phyloP scores from a whole-genome alignment of 129 eudicot species.

The Lactuca saligna region DNA sequence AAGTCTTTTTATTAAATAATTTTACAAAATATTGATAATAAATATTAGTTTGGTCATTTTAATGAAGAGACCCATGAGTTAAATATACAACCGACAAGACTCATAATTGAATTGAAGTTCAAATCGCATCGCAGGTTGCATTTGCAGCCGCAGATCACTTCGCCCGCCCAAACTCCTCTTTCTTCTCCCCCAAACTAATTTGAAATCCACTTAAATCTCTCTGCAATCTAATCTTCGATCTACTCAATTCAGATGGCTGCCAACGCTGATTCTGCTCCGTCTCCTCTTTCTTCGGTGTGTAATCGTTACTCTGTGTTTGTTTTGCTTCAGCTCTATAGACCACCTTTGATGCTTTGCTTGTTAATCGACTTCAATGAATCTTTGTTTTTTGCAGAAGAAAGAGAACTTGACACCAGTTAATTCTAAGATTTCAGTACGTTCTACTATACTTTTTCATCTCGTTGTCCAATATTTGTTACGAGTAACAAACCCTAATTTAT shows the following conservation, averaged over 20 bases:
- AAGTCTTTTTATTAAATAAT: too few species aligned
- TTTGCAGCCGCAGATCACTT: not conserved
- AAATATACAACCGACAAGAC: not conserved
- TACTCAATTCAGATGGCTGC: conserved; percentile 22
- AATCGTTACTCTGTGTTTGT: not conserved
- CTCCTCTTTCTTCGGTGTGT: conserved; percentile 18
- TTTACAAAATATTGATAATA: too few species aligned
- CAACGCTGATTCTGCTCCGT: conserved; percentile 23
- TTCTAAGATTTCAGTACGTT: conserved; percentile 65
- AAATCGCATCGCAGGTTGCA: not conserved
- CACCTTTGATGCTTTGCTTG: not conserved
- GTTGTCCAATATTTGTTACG: not conserved
- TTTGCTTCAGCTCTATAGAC: conserved; percentile 1
- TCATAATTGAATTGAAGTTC: not conserved
- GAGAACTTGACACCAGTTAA: conserved; percentile 61
- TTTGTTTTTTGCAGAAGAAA: conserved; percentile 53
- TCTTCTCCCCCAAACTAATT: conserved; percentile 4
- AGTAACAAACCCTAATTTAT: not conserved
- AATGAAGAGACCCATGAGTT: too few species aligned
- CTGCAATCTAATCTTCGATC: conserved; percentile 16
- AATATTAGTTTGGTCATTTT: too few species aligned
- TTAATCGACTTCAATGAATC: not conserved
- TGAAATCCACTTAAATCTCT: conserved; percentile 17
- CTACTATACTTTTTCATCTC: not conserved
- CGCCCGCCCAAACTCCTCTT: not conserved